Conservation (phyloP, 2,329 filamentous ascomycete species). For the Verticillium tricorpus region DNA sequence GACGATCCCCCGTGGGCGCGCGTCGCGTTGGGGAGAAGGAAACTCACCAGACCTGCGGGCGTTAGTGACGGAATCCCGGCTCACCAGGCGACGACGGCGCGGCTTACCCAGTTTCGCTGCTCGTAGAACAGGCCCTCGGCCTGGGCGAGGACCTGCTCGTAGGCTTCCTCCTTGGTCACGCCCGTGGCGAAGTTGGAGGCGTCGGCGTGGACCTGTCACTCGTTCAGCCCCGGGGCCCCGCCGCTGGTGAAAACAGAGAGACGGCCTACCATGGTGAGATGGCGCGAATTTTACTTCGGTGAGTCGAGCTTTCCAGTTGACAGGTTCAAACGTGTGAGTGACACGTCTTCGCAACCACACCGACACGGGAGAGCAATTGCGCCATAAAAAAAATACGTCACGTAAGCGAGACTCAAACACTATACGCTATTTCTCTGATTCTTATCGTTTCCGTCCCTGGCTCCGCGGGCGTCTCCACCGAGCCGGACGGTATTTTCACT, state of each 20-base stretch:
- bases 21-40: background rate
- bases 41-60: conserved; percentile 34
- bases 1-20: background rate
- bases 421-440: background rate
- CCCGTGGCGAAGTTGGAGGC: conserved; percentile 66
- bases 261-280: background rate
- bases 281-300: background rate
- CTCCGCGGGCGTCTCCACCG: background rate
- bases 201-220: conserved; percentile 68
- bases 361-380: background rate
- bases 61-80: background rate
- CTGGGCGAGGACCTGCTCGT: conserved; percentile 68
- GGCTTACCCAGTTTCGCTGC: conserved; percentile 73
- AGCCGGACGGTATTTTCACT: background rate
- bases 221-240: background rate
- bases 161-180: conserved; percentile 67
- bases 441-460: background rate
- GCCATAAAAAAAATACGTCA: background rate
- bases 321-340: background rate
- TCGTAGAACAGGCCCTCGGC: conserved; percentile 64
- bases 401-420: background rate
- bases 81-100: background rate
- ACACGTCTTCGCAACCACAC: background rate
- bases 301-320: no score
- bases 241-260: background rate